These are phyloP conservation scores for Nicotiana paniculata DNA, from an alignment of 257 asterid species.

Conservation along the genomic window DNA sequence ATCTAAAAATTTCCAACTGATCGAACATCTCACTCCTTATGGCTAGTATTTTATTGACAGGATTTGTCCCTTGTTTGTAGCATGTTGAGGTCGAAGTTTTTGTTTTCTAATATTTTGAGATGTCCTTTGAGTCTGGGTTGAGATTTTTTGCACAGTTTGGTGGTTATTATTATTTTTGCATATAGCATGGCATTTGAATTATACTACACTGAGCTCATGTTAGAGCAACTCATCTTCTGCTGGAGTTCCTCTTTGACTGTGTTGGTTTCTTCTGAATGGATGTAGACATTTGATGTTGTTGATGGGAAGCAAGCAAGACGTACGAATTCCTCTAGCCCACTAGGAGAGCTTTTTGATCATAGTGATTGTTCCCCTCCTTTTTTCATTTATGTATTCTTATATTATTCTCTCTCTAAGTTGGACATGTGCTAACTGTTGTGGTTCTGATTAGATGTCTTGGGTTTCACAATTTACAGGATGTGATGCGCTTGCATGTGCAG, in stretches of 20 bases:
- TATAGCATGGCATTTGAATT: neutral
- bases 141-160: too few species aligned
- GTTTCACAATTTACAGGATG: slow-evolving; percentile 55
- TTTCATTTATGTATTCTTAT: neutral
- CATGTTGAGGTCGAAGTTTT: neutral
- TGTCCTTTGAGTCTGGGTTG: neutral
- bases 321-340: slow-evolving; percentile 24
- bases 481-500: slow-evolving; percentile 97
- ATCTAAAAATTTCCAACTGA: too few species aligned
- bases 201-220: neutral
- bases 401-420: neutral
- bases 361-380: slow-evolving; percentile 34
- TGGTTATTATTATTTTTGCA: neutral
- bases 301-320: slow-evolving; percentile 98
- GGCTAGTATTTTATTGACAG: neutral
- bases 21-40: neutral
- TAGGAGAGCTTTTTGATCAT: slow-evolving; percentile 92
- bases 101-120: neutral
- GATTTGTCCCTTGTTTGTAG: neutral
- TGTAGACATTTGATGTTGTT: slow-evolving; percentile 91
- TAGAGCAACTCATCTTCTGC: neutral
- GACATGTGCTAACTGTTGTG: neutral
- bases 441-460: slow-evolving; percentile 9
- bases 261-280: slow-evolving; percentile 15
- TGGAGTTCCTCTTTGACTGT: neutral